A percentile compares a stretch with the other conserved stretches of the same genome.
These are phyloP conservation scores for Cryptococcus sp. DNA, from an alignment of 1,284 basidiomycete species.

Conservation along the genomic window DNA sequence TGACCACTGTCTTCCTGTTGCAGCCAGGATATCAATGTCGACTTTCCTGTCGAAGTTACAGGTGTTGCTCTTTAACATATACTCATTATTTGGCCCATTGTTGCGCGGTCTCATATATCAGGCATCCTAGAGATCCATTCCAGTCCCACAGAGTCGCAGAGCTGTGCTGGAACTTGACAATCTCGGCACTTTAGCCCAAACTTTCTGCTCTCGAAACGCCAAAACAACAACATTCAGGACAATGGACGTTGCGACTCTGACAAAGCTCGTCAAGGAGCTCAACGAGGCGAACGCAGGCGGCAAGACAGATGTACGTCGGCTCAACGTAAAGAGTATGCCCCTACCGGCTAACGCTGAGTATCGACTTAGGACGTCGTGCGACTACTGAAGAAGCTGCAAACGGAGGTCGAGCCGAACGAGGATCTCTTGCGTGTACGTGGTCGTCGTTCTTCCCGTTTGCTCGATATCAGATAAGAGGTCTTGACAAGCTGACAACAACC, in stretches of 20 bases:
- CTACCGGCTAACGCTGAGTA: not conserved
- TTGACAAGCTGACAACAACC: not conserved
- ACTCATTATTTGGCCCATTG: no score
- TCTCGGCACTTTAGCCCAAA: no score
- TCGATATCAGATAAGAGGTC: not conserved
- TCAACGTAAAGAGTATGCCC: no score
- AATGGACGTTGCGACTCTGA: conserved; percentile 43
- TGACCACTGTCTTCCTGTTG: no score
- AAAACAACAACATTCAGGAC: not conserved
- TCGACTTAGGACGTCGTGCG: conserved; percentile 66
- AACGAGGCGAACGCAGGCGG: conserved; percentile 70
- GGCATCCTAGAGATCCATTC: no score
- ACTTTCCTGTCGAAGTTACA: no score
- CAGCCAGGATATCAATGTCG: no score
- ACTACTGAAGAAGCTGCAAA: conserved; percentile 73
- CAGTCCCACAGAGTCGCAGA: no score
- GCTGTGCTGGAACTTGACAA: no score
- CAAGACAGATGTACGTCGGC: conserved; percentile 69
- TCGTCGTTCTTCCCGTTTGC: conserved; percentile 9
- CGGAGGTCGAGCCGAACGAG: conserved; percentile 79
- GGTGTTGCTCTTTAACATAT: no score
- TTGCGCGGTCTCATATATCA: no score
- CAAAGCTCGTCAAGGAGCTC: conserved; percentile 37
- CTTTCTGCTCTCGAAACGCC: no score
- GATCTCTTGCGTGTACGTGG: conserved; percentile 76